phyloP scores from a whole-genome alignment of 148 eudicot genomes.

The Silene latifolia region DNA sequence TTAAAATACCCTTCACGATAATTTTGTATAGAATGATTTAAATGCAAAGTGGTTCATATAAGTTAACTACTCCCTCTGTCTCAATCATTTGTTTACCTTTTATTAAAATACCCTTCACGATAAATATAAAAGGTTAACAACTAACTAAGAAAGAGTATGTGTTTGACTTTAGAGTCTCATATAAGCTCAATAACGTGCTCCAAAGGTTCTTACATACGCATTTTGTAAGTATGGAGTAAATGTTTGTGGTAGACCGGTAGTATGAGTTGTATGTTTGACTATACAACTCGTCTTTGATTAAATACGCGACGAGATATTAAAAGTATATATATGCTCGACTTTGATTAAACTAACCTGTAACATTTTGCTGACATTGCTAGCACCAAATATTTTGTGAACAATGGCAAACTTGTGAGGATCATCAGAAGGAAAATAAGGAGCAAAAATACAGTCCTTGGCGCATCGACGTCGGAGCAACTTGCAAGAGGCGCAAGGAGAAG shows the following conservation, averaged over 20 bases:
- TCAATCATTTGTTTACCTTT: no score
- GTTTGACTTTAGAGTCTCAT: not conserved
- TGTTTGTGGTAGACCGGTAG: no score
- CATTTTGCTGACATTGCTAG: conserved; percentile 90
- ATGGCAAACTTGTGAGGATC: conserved; percentile 89
- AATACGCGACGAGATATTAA: conserved; percentile 1
- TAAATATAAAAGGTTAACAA: no score
- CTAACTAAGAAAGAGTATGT: no score
- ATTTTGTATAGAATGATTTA: no score
- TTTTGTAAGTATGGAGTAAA: no score
- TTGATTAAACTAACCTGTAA: conserved; percentile 43
- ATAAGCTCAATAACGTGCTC: not conserved
- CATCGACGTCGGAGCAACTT: conserved; percentile 80
- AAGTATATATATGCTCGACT: not conserved
- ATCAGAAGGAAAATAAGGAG: conserved; percentile 84
- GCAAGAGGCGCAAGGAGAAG: conserved; percentile 93
- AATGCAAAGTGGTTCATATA: no score
- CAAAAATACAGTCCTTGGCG: conserved; percentile 82
- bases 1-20: no score
- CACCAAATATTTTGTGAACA: conserved; percentile 90
- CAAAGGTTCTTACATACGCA: not conserved
- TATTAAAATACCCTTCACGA: no score
- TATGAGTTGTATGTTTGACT: no score
- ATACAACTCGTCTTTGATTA: not conserved
- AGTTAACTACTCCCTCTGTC: no score